A percentile compares a stretch with the other conserved stretches of the same genome.
Conservation (phyloP, 2,329 filamentous ascomycete species). For the Aspergillus thermomutatus region DNA sequence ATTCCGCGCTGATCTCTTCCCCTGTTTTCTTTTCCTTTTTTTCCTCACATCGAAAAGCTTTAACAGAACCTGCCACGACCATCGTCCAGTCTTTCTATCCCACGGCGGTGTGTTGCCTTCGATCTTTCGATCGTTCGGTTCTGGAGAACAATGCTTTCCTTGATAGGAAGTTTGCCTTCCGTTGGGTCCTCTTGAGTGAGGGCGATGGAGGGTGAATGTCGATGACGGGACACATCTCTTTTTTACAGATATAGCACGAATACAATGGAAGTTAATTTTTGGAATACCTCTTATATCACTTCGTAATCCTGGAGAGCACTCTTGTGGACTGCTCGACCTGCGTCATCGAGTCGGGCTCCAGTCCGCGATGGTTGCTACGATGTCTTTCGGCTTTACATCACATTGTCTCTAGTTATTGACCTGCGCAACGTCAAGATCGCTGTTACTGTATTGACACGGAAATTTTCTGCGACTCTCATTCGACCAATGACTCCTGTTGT, state of each 20-base stretch:
- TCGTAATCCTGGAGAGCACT: no score
- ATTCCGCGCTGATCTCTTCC: slow-evolving; percentile 8
- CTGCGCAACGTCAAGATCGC: no score
- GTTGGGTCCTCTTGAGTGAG: slow-evolving; percentile 68
- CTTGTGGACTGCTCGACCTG: no score
- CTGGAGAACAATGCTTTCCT: slow-evolving; percentile 59
- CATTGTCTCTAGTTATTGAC: no score
- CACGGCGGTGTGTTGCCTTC: slow-evolving; percentile 68
- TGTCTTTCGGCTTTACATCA: no score
- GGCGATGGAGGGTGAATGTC: slow-evolving; percentile 69
- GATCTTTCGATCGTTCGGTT: slow-evolving; percentile 56
- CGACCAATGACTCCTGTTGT: background rate
- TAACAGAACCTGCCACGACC: slow-evolving; percentile 68
- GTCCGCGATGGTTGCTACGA: no score
- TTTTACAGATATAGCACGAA: background rate
- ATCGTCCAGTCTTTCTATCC: slow-evolving; percentile 49
- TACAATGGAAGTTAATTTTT: background rate
- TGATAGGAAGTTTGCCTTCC: slow-evolving; percentile 69
- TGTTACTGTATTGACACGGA: no score
- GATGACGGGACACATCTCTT: slow-evolving; percentile 60
- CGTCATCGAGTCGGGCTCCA: no score
- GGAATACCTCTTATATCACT: slow-evolving; percentile 9
- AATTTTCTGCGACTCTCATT: background rate
- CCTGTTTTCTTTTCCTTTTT: slow-evolving; percentile 37
- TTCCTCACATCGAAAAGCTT: slow-evolving; percentile 55